These are phyloP conservation scores for Dujonia santamariae DNA, from an alignment of 1,139 yeast genomes.

Conservation along the genomic window DNA sequence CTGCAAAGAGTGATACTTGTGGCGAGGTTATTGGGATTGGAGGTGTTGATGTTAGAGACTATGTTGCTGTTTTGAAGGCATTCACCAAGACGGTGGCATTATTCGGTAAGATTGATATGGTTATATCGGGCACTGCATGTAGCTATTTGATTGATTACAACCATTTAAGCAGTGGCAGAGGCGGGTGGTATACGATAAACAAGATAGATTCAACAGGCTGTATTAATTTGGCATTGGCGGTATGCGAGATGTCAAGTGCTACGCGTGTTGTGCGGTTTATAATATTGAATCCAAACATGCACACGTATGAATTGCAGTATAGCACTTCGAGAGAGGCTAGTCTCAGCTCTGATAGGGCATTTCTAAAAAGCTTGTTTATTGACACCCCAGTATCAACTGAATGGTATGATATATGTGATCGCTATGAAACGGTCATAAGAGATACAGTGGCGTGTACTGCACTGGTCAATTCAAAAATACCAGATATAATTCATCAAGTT, in stretches of 20 bases:
- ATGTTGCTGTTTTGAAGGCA: slow-evolving; percentile 55
- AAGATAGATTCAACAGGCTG: slow-evolving; percentile 84
- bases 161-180: slow-evolving; percentile 60
- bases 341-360: no score
- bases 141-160: slow-evolving; percentile 81
- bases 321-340: no score
- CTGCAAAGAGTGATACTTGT: slow-evolving; percentile 44
- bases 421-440: no score
- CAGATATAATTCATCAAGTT: no score
- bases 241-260: neutral
- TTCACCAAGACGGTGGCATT: slow-evolving; percentile 60
- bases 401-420: no score
- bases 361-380: no score
- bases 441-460: no score
- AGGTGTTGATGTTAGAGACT: slow-evolving; percentile 72
- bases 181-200: slow-evolving; percentile 80
- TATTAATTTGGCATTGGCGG: slow-evolving; percentile 39
- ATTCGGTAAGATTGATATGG: slow-evolving; percentile 76
- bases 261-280: neutral
- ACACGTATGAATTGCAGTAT: neutral
- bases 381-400: no score
- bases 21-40: slow-evolving; percentile 67
- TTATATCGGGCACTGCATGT: slow-evolving; percentile 95
- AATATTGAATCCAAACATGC: slow-evolving; percentile 1
- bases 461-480: no score